Evolutionary conservation across 2,329 filamentous ascomycete genomes (phyloP), one percentile per base, ranked within the genome.

Genomic region (Boeremia exigua): DNA sequence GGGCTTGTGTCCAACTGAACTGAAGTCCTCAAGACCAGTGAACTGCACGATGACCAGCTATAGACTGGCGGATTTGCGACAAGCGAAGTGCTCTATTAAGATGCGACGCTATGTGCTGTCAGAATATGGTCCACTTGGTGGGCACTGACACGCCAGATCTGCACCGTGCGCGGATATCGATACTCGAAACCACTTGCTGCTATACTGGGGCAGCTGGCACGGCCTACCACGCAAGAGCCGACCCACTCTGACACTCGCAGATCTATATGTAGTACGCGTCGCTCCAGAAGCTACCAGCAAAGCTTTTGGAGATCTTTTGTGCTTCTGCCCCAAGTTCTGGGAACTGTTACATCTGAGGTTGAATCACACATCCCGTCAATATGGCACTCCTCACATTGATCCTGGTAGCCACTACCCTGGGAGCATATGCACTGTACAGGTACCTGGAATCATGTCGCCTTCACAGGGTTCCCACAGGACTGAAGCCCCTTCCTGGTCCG

Each of bases 401-500:
- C 30, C 49, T 71, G 33, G 62, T 67, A 38, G 60, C 64, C 33
- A 55, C 59, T 25, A 29, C 68, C 1, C 48, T 75, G 12, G 54
- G 57, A 50, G 54, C 66, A 56, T 69, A 69, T 59, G 58, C 63
- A 51, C 48, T 73, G 14, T 75, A 69, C 59, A 75, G 70, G 58
- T 64, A 65, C 45, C 55, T 67, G 38, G 59, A 60, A 12, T 51
- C 56, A 52, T 66, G 61, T 60, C 66, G 67, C 60, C 62, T 62
- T 55, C 46, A 70, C 48, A 68, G 51, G 59, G 58, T 72, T 36
- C 75, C 75, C 7, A 54, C 51, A 39, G 74, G 74, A 19, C 54
- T 76, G 54, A 77, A 77, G 63, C 57, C 58, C 43, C 72, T 77
- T 8, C 75, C 75, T 25, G 75, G 75, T 6, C 75, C 75, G 25